Evolutionary conservation across 2,329 filamentous ascomycete genomes (phyloP).

Genomic region (Fusarium albidum): DNA sequence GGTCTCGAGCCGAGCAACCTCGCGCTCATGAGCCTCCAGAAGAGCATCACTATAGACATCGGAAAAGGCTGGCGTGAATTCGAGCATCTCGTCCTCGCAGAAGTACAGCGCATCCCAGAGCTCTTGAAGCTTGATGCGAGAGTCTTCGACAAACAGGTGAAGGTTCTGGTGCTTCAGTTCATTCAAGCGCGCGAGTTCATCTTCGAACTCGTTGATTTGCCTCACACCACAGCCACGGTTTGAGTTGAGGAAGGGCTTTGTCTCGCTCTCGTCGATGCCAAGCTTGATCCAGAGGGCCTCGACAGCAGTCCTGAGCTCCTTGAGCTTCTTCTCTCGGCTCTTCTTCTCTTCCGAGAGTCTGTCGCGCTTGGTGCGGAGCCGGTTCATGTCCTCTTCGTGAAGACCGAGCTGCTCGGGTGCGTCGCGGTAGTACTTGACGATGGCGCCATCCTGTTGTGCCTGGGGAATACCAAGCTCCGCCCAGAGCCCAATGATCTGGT

Average conservation of each 20-base stretch:
- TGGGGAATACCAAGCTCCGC: conserved; percentile 94
- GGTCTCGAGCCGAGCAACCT: conserved; percentile 82
- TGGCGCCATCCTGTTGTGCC: conserved; percentile 85
- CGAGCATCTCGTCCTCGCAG: conserved; percentile 98
- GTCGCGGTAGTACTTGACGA: conserved; percentile 90
- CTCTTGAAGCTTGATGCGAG: conserved; percentile 87
- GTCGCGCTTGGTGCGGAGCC: conserved; percentile 78
- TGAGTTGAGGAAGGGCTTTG: conserved; percentile 82
- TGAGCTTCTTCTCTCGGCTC: conserved; percentile 77
- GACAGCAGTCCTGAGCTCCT: conserved; percentile 79
- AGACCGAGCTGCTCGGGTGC: conserved; percentile 93
- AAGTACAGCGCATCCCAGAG: conserved; percentile 95
- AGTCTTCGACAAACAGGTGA: conserved; percentile 95
- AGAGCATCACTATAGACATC: conserved; percentile 97
- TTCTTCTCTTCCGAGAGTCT: conserved; percentile 90
- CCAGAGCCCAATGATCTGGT: conserved; percentile 94
- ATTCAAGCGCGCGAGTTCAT: conserved; percentile 84
- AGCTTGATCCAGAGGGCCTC: conserved; percentile 90
- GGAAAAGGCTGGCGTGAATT: conserved; percentile 96
- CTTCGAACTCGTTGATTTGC: conserved; percentile 95
- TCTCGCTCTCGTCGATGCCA: conserved; percentile 81
- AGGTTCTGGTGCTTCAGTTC: conserved; percentile 96
- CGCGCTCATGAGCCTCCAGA: conserved; percentile 91
- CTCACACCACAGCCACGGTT: conserved; percentile 92
- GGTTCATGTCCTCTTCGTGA: conserved; percentile 83